Conservation (phyloP, 805 yeast species). For the Myxozyma vanderwaltii region DNA sequence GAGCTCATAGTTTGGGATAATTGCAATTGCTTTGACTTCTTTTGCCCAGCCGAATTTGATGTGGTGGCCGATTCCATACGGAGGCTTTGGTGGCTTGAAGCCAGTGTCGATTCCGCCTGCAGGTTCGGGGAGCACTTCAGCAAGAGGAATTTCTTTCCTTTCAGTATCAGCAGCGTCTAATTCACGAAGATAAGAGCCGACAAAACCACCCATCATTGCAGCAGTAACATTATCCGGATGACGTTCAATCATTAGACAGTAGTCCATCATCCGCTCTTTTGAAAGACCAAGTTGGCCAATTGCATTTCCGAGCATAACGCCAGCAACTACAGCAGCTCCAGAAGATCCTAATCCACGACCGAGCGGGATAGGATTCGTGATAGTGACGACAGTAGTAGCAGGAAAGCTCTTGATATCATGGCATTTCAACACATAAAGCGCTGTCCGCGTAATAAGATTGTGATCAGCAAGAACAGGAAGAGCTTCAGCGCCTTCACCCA, state of each 20-base stretch:
- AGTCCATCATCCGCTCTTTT: constrained; percentile 85
- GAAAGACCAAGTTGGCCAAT: constrained; percentile 72
- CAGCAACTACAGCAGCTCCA: constrained; percentile 98
- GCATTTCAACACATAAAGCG: constrained; percentile 86
- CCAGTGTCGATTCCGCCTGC: constrained; percentile 72
- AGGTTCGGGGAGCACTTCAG: constrained; percentile 79
- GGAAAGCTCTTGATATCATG: constrained; percentile 79
- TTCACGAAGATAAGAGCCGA: constrained; percentile 89
- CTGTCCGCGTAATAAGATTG: constrained; percentile 89
- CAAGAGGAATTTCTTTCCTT: constrained; percentile 79
- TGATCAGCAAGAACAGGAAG: constrained; percentile 79
- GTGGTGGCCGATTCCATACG: constrained; percentile 82
- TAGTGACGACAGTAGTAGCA: constrained; percentile 74
- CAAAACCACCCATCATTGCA: constrained; percentile 98
- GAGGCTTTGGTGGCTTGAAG: constrained; percentile 77
- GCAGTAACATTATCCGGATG: constrained; percentile 99
- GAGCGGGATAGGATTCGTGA: constrained; percentile 88
- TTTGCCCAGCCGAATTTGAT: constrained; percentile 81
- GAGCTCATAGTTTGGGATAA: constrained; percentile 92
- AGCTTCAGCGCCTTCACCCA: constrained; percentile 73
- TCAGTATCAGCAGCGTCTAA: constrained; percentile 69
- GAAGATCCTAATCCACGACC: constrained; percentile 98
- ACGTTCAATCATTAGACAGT: constrained; percentile 94
- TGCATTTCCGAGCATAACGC: constrained; percentile 86
- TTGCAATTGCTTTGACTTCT: constrained; percentile 81